Base-by-base conservation (phyloP, 1,139 yeast species). In the Hemisphaericaspora xylanilytica region DNA sequence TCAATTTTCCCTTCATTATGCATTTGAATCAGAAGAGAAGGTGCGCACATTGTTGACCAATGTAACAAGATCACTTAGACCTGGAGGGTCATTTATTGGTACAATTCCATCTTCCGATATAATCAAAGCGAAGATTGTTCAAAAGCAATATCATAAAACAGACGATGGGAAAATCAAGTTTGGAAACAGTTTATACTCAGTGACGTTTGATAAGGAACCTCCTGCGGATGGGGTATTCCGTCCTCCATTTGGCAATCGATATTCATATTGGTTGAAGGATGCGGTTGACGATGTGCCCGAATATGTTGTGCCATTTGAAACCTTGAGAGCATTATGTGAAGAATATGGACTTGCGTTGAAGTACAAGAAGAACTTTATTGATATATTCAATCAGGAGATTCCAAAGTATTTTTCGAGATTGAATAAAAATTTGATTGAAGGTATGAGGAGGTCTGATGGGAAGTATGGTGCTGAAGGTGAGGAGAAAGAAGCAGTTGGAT, bases 271-370 rank as follows among this genome's bases (percentile, higher is more conserved):
- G 65, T 67, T 92, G 44, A 81, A 82, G 49, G 98, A 92, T 63
- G 98, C 99, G 0, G 94, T 92, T 35, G 97, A 88, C 47, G 83
- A 92, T 53, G 97, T 92, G 7, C 97, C 97, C 0, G 99, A 92
- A 56, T 92, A 86, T 55, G 94, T 92, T n/a, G 97, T 92, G 5
- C 98, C 97, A 0, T 89, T 92, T 63, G 97, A 92, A 53, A 78
- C 85, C 0, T 77, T 92, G 43, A 73, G 95, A 57, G 78, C 83
- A 43, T 64, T 89, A 37, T 94, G 96, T 36, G 90, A 84, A 56
- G 95, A 88, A 45, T 85, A 81, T 58, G 88, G 89, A 17, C 63
- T 92, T 50, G 82, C 80, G 40, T 65, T 94, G 43, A 75, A 82
- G 42, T 79, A 80, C 51, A 83, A 83, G 52, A 81, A 82, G 67